Percentiles rank a stretch among this genome's conserved stretches.
Conservation (phyloP, 1,139 yeast species). For the Hanseniaspora sp. region DNA sequence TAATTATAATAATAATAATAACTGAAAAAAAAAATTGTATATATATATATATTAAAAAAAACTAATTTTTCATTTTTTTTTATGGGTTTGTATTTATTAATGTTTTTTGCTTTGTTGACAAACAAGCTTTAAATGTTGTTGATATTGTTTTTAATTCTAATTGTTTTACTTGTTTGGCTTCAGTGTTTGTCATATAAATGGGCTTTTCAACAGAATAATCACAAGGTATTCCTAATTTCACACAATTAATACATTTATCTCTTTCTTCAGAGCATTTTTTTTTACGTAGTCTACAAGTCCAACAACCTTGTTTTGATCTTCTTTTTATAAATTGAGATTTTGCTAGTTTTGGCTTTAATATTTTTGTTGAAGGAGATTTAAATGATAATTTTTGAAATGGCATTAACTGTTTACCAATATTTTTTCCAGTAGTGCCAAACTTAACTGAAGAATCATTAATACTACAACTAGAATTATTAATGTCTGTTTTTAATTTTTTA, state of each 20-base stretch:
- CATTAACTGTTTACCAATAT: background rate
- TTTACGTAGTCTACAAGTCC: constrained; percentile 59
- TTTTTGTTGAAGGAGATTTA: background rate
- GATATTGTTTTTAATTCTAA: constrained; percentile 39
- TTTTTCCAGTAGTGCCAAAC: background rate
- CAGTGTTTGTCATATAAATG: constrained; percentile 39
- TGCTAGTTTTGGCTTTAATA: background rate
- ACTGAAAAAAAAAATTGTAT: background rate
- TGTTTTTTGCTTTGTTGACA: background rate
- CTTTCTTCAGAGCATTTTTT: constrained; percentile 55
- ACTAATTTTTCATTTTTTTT: too few species aligned
- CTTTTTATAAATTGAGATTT: constrained; percentile 21
- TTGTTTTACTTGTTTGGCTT: constrained; percentile 36
- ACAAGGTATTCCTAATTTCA: constrained; percentile 41
- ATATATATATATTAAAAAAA: background rate
- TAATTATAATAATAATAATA: background rate
- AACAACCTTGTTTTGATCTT: constrained; percentile 51
- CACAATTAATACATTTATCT: constrained; percentile 47
- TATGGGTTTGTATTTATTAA: too few species aligned
- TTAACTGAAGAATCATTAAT: background rate
- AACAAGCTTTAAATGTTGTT: constrained; percentile 18
- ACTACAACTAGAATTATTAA: background rate
- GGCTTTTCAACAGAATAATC: constrained; percentile 42
- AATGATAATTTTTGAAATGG: background rate
- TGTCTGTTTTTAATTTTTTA: too few species aligned